Conservation (phyloP, 2,329 filamentous ascomycete genomes). For the Ascomycota sp. region DNA sequence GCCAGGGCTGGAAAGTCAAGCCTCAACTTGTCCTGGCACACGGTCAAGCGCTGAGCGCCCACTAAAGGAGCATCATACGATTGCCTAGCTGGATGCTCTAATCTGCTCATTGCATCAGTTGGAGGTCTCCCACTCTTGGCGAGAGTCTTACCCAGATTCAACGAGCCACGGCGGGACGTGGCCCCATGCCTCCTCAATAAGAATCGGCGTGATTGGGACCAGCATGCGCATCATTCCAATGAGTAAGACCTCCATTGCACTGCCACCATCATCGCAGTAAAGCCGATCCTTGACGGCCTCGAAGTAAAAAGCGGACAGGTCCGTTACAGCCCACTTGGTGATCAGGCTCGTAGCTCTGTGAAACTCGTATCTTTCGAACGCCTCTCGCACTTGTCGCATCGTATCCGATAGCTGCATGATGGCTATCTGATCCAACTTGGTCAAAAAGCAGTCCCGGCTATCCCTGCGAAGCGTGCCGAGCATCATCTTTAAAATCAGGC, state of each 20-base stretch:
- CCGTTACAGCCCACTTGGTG: conserved; percentile 62
- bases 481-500: conserved; percentile 78
- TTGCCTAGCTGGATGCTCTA: conserved; percentile 22
- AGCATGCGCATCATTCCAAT: conserved; percentile 58
- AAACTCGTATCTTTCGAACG: conserved; percentile 60
- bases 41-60: conserved; percentile 16
- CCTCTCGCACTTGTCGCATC: conserved; percentile 40
- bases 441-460: conserved; percentile 27
- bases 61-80: conserved; percentile 24
- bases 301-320: conserved; percentile 85
- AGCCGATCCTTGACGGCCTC: conserved; percentile 81
- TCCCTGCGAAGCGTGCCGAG: conserved; percentile 50
- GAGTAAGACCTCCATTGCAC: conserved; percentile 46
- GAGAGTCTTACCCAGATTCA: conserved; percentile 18
- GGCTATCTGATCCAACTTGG: conserved; percentile 52
- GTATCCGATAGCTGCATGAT: conserved; percentile 51
- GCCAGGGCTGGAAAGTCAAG: conserved; percentile 26
- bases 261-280: conserved; percentile 59
- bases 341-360: conserved; percentile 54
- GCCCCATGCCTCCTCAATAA: conserved; percentile 80
- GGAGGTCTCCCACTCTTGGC: too few relatives aligned
- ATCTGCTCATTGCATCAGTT: conserved; percentile 7
- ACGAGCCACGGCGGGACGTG: conserved; percentile 48
- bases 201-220: conserved; percentile 57
- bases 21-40: conserved; percentile 18